A percentile compares a stretch with the other conserved stretches of the same genome.
Evolutionary conservation across 2,329 filamentous ascomycete genomes (phyloP).

Genomic region (Didymella glomerata): DNA sequence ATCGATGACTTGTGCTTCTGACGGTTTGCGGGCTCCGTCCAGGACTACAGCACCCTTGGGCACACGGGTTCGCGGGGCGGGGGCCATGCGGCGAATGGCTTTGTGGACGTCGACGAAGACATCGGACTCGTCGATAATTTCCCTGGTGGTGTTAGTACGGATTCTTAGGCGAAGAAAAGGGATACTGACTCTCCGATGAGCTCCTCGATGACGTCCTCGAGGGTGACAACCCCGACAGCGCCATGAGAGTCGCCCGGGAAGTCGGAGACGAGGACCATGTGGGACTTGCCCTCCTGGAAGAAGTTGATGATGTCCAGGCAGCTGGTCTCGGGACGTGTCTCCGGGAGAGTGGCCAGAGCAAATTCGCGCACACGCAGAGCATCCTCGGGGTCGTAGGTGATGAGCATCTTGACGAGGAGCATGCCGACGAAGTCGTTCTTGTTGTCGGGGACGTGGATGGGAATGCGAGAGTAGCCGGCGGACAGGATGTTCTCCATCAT

Average conservation of each 20-base stretch:
- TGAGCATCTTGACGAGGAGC: conserved; percentile 97
- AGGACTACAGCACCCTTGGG: conserved; percentile 64
- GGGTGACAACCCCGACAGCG: conserved; percentile 89
- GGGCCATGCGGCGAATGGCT: conserved; percentile 87
- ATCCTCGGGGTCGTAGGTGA: conserved; percentile 98
- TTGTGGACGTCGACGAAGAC: conserved; percentile 99
- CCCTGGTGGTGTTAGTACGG: conserved; percentile 60
- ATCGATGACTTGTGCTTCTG: conserved; percentile 33
- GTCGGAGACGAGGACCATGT: conserved; percentile 97
- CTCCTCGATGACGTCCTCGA: conserved; percentile 98
- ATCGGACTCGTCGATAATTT: conserved; percentile 98
- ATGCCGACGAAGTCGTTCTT: conserved; percentile 92
- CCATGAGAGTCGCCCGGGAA: conserved; percentile 89
- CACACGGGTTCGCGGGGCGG: conserved; percentile 80
- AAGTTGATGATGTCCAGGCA: conserved; percentile 99
- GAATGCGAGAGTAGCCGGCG: conserved; percentile 94
- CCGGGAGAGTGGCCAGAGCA: conserved; percentile 89
- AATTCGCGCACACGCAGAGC: conserved; percentile 87
- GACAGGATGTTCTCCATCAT: conserved; percentile 95
- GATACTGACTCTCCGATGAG: conserved; percentile 88
- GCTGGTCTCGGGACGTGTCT: conserved; percentile 93
- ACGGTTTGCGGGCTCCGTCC: conserved; percentile 44
- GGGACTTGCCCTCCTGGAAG: conserved; percentile 98
- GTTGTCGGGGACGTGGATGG: conserved; percentile 88
- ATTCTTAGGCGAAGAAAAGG: neutral